Evolutionary conservation across 768 basidiomycete genomes (phyloP).

Genomic region (Thelephora ganbajun): DNA sequence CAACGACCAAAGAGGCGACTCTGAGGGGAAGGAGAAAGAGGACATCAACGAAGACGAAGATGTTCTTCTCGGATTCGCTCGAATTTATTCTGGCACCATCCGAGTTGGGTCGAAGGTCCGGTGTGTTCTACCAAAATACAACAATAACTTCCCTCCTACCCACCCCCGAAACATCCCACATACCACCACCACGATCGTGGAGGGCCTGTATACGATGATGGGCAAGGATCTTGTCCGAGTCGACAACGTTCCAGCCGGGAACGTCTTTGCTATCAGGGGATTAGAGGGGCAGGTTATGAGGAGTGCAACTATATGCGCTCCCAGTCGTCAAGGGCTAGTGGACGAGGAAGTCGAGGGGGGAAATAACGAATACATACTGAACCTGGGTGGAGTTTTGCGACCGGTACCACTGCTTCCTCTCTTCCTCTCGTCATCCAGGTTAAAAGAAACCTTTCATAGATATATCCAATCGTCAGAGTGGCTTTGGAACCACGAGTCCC

Average conservation of each 20-base stretch:
- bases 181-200: conserved; percentile 45
- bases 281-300: conserved; percentile 84
- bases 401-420: conserved; percentile 28
- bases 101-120: conserved; percentile 47
- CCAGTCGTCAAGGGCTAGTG: conserved; percentile 30
- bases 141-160: conserved; percentile 39
- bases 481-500: conserved; percentile 78
- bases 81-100: conserved; percentile 85
- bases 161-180: conserved; percentile 60
- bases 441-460: conserved; percentile 25
- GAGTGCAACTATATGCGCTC: conserved; percentile 79
- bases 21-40: conserved; percentile 10
- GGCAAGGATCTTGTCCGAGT: conserved; percentile 85
- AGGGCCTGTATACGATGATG: conserved; percentile 93
- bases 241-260: conserved; percentile 74
- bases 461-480: conserved; percentile 86
- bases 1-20: background rate
- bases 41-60: conserved; percentile 27
- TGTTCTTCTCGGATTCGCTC: conserved; percentile 80
- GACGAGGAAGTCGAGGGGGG: conserved; percentile 18
- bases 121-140: conserved; percentile 82
- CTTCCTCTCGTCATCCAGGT: background rate
- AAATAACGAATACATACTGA: conserved; percentile 47
- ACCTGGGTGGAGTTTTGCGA: conserved; percentile 60
- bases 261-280: conserved; percentile 87